Evolutionary conservation across 2,329 filamentous ascomycete species (phyloP), one percentile per base, ranked within the genome.

Genomic region (Trichoderma semiorbis): DNA sequence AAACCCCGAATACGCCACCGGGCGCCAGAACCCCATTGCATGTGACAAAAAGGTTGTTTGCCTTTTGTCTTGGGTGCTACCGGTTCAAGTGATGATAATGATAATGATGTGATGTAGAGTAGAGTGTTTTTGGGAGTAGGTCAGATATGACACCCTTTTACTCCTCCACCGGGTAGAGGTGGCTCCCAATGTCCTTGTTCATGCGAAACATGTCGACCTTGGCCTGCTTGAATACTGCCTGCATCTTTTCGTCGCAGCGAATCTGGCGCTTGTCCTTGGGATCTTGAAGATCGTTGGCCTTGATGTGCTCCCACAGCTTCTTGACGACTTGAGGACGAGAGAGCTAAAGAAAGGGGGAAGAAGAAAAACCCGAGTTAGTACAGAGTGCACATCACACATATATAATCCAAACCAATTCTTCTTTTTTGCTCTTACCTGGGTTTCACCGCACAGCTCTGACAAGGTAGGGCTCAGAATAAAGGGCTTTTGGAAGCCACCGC

Each of bases 161-260:
- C 71, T 81, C 90, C 80, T 96, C 94, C 62, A 93, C 87, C 3
- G 92, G 93, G 79, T 97, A 98, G 50, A 98, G 86, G 78, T 98
- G 95, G 79, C 92, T 91, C 74, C 93, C 94, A 12, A 98, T 89
- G 18, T 97, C 89, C 85, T 98, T 98, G 85, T 97, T 98, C 95
- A 99, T 98, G 76, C 94, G 95, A 82, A 99, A 99, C 96, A 99
- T 99, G 82, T 98, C 94, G 64, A 99, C 92, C 78, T 89, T 93
- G 78, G 94, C 90, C 78, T 92, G 89, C 81, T 97, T 97, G 85
- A 99, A 99, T 8, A 99, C 92, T 7, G 92, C 92, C 73, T 93
- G 91, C 92, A 99, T 92, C 76, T 90, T 90, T 28, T 97, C 93
- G 81, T 99, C 96, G 83, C 96, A 99, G 32, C 90, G 85, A 74